These are phyloP conservation scores for Colletotrichum scovillei DNA, from an alignment of 2,329 filamentous ascomycete genomes.

Conservation along the genomic window DNA sequence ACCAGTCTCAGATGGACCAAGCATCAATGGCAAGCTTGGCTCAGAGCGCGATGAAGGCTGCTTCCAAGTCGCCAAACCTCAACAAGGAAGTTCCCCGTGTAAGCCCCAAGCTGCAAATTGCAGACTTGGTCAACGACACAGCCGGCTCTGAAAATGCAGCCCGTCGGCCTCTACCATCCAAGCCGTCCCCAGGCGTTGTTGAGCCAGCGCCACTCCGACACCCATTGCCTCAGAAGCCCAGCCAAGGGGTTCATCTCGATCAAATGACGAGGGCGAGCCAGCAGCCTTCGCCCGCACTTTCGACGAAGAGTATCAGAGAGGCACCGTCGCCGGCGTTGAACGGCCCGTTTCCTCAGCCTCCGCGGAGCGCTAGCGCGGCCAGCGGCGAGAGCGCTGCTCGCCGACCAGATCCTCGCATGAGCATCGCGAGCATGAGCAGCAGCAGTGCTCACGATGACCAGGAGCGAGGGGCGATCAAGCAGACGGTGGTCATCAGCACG, in stretches of 20 bases:
- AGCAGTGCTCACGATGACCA: slow-evolving; percentile 20
- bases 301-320: not conserved
- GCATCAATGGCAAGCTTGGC: not conserved
- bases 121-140: slow-evolving; percentile 18
- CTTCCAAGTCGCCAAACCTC: slow-evolving; percentile 4
- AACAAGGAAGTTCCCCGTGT: slow-evolving; percentile 1
- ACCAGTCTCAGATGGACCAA: not conserved
- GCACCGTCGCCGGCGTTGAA: not conserved
- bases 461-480: not conserved
- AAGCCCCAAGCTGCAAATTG: slow-evolving; percentile 20
- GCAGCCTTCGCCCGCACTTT: slow-evolving; percentile 6
- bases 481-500: not conserved
- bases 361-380: not conserved
- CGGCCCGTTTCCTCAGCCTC: not conserved
- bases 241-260: not conserved
- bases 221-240: slow-evolving; percentile 1
- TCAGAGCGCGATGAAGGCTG: slow-evolving; percentile 3
- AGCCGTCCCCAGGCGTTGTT: not conserved
- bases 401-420: slow-evolving; percentile 28
- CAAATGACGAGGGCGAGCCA: not conserved
- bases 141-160: not conserved
- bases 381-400: slow-evolving; percentile 17
- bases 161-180: slow-evolving; percentile 18
- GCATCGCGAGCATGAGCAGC: slow-evolving; percentile 30
- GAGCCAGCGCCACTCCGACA: not conserved